Percentiles rank a stretch among this genome's conserved stretches.
Evolutionary conservation across 306 rosid genomes (phyloP).

Genomic region (Dicorynia guianensis): DNA sequence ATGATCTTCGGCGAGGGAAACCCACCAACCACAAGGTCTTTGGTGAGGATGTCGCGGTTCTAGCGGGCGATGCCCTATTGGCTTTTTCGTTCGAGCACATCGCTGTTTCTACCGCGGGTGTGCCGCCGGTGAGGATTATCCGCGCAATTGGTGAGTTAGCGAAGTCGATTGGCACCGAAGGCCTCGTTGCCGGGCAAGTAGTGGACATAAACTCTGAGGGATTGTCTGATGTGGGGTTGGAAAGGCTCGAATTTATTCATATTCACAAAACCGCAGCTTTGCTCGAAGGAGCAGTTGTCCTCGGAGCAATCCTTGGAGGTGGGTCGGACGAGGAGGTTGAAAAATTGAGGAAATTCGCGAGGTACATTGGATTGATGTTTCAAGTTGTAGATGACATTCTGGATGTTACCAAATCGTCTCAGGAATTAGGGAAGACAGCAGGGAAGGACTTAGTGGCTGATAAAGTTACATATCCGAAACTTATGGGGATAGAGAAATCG

Average conservation of each 20-base stretch:
- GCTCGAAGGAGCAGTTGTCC: conserved; percentile 70
- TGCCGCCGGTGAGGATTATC: conserved; percentile 51
- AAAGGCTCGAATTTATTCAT: conserved; percentile 73
- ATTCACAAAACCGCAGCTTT: conserved; percentile 75
- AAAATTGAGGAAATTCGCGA: conserved; percentile 66
- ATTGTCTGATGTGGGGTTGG: conserved; percentile 59
- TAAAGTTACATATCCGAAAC: conserved; percentile 85
- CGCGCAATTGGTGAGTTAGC: conserved; percentile 72
- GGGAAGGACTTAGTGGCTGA: conserved; percentile 88
- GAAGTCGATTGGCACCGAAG: conserved; percentile 69
- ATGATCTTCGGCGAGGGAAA: conserved; percentile 87
- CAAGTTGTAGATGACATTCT: conserved; percentile 92
- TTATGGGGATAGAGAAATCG: conserved; percentile 75
- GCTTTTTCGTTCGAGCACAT: conserved; percentile 80
- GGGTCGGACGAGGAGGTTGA: conserved; percentile 69
- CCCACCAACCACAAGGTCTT: conserved; percentile 84
- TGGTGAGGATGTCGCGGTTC: conserved; percentile 85
- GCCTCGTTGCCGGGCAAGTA: conserved; percentile 80
- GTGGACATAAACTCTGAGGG: conserved; percentile 77
- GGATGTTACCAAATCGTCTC: conserved; percentile 79
- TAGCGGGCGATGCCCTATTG: conserved; percentile 81
- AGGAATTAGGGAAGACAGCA: conserved; percentile 84
- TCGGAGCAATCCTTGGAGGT: conserved; percentile 79
- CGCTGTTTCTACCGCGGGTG: conserved; percentile 59
- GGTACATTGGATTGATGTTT: conserved; percentile 73